Base-by-base conservation (phyloP, 768 basidiomycete genomes). In the Flagelloscypha sp. region DNA sequence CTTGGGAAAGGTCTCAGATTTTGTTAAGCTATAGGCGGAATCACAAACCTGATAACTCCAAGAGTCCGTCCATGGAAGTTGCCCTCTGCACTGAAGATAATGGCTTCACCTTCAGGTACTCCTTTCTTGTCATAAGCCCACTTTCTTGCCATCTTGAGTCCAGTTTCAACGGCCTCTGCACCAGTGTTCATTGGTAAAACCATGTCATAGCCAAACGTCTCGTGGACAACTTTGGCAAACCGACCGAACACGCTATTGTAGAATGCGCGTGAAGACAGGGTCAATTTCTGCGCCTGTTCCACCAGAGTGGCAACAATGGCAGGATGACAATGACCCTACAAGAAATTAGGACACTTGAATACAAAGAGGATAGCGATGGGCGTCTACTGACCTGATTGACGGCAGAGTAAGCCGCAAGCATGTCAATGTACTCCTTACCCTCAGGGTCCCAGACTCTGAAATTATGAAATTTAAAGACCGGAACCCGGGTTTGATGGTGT, bases 171-270 rank as follows among this genome's bases (percentile, higher is more conserved):
- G 6, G 95, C 95, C 53, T 99, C 95, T 1, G 92, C 92, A 30
- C 94, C 94, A 1, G 94, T 98, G 70, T 99, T 99, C 92, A 98
- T 95, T 16, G 94, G 93, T 7, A 98, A 68, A 2, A 95, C 89
- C 79, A 90, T 92, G 43, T 94, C 93, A 57, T 85, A 97, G 9
- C 81, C 82, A 52, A 94, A 90, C 61, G 85, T 74, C 40, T 75
- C 63, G 1, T 84, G 88, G 40, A 97, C 68, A 56, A 77, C 73
- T 62, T 85, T 70, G 1, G 92, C 89, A 56, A 92, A 99, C n/a
- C 66, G 70, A 0, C 90, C 92, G 46, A 99, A 87, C 44, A 82
- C 71, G 30, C 80, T 80, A 49, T 94, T 95, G 67, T 97, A 89
- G 68, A 99, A 98, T 0, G 95, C 95, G 41, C 95, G 74, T 28